Evolutionary conservation across 1,284 basidiomycete genomes (phyloP).

Genomic region (Stygiomarasmius scandens): DNA sequence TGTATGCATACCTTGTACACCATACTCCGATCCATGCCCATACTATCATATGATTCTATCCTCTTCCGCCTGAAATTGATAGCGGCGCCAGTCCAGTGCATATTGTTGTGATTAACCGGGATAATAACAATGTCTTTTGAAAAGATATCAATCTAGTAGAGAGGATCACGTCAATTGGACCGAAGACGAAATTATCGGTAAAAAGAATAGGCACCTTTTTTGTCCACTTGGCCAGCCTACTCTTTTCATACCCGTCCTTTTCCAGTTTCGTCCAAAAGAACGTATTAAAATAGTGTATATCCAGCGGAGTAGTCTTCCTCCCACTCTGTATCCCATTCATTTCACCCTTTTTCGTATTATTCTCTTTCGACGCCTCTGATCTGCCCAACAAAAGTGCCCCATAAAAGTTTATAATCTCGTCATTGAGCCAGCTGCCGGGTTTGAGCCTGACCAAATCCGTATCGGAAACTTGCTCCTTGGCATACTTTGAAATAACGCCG

Average conservation of each 20-base stretch:
- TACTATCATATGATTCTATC: slow-evolving; percentile 96
- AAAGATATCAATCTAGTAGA: slow-evolving; percentile 88
- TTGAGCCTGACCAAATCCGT: slow-evolving; percentile 71
- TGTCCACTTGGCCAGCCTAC: slow-evolving; percentile 88
- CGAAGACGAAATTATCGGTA: too few relatives aligned
- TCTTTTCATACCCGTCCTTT: slow-evolving; percentile 79
- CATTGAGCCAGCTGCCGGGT: slow-evolving; percentile 89
- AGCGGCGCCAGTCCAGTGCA: slow-evolving; percentile 95
- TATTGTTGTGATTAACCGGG: slow-evolving; percentile 88
- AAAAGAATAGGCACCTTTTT: slow-evolving; percentile 69
- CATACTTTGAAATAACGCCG: slow-evolving; percentile 64
- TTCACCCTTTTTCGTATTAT: slow-evolving; percentile 37
- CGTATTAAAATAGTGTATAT: slow-evolving; percentile 86
- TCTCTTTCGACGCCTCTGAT: slow-evolving; percentile 56
- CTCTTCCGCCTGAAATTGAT: slow-evolving; percentile 90
- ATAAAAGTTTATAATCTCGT: slow-evolving; percentile 97
- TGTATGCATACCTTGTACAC: slow-evolving; percentile 66
- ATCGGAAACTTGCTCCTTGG: slow-evolving; percentile 69
- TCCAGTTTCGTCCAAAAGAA: slow-evolving; percentile 90
- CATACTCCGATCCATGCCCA: slow-evolving; percentile 61
- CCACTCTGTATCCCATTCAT: slow-evolving; percentile 27
- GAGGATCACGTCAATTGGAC: slow-evolving; percentile 12
- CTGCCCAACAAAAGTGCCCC: slow-evolving; percentile 81
- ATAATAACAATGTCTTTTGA: slow-evolving; percentile 87
- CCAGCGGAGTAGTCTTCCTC: slow-evolving; percentile 45